Evolutionary conservation across 1,284 basidiomycete species (phyloP), one percentile per base, ranked within the genome.

Genomic region (Ceratobasidium sp.): DNA sequence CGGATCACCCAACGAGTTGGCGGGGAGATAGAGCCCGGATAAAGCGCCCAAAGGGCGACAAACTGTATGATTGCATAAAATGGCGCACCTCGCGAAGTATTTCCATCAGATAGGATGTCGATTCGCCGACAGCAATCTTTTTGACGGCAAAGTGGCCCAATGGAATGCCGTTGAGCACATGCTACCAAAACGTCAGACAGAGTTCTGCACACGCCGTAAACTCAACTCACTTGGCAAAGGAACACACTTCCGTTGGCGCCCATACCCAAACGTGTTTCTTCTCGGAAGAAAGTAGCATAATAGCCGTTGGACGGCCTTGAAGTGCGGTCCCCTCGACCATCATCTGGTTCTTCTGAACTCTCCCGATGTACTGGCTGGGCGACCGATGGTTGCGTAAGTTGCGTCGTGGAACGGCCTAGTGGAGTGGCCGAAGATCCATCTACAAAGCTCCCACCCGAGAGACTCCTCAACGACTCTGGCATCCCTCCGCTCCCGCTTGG

Each of bases 61-160:
- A 35, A 7, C 30, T 44, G 35, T n/a, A 60, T 14, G 62, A 65
- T 70, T 46, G 30, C 44, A 41, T 57, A 70, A 38, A 76, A 67
- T 14, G 33, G 80, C 87, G 68, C 67, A 91, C 93, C 86, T 97
- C 96, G 69, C 91, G 89, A 44, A 97, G 86, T 75, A 94, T 96
- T 68, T 91, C 90, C 57, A 95, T 85, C 2, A 97, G 87, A 85
- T 97, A 97, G 0, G 90, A 87, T 81, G 94, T 93, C 0, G 94
- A 96, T 81, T 95, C 91, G 46, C 96, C 96, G 0, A 98, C 94
- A 0, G 96, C 96, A 48, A 98, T 95, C 84, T 97, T 98, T 86
- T 98, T 98, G 70, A 98, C 94, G 0, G 96, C 96, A 83, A 96
- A 96, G 81, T 91, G 90, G 41, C 92, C 93, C 91, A 65, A 46